Percentiles rank a stretch among this genome's conserved stretches.
Evolutionary conservation across 352 stramenopile species (phyloP).

Genomic region (Thalassiosira pacifica): DNA sequence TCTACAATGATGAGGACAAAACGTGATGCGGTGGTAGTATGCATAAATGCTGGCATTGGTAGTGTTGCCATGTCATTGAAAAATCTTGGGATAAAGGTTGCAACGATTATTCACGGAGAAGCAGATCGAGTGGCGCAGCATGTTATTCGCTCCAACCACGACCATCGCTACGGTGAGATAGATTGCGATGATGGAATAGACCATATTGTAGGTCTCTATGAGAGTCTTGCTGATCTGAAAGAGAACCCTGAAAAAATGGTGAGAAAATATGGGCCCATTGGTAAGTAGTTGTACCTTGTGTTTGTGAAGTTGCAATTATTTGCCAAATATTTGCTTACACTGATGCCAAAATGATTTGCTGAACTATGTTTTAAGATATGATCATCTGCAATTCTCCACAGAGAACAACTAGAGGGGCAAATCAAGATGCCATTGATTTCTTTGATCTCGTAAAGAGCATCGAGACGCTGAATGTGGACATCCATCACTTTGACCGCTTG

Average conservation of each 20-base stretch:
- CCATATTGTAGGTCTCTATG: constrained; percentile 62
- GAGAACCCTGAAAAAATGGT: constrained; percentile 45
- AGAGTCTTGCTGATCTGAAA: constrained; percentile 58
- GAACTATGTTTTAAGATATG: constrained; percentile 33
- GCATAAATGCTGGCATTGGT: constrained; percentile 74
- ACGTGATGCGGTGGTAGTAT: constrained; percentile 64
- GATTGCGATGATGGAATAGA: constrained; percentile 63
- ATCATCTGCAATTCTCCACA: constrained; percentile 36
- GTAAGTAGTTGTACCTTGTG: constrained; percentile 34
- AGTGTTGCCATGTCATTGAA: constrained; percentile 68
- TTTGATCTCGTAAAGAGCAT: constrained; percentile 76
- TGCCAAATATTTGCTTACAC: neutral
- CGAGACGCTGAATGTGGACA: constrained; percentile 53
- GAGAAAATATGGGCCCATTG: constrained; percentile 61
- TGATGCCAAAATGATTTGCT: constrained; percentile 2
- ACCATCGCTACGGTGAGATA: constrained; percentile 56
- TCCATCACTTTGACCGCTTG: constrained; percentile 42
- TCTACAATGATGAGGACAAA: constrained; percentile 26
- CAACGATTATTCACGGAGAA: constrained; percentile 74
- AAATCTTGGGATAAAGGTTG: constrained; percentile 54
- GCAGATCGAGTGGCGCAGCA: constrained; percentile 65
- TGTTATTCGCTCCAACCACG: constrained; percentile 70
- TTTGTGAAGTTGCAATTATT: neutral
- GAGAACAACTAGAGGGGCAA: constrained; percentile 22
- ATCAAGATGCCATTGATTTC: constrained; percentile 44